Conservation (phyloP, 768 basidiomycete genomes). For the Mycena floridula region DNA sequence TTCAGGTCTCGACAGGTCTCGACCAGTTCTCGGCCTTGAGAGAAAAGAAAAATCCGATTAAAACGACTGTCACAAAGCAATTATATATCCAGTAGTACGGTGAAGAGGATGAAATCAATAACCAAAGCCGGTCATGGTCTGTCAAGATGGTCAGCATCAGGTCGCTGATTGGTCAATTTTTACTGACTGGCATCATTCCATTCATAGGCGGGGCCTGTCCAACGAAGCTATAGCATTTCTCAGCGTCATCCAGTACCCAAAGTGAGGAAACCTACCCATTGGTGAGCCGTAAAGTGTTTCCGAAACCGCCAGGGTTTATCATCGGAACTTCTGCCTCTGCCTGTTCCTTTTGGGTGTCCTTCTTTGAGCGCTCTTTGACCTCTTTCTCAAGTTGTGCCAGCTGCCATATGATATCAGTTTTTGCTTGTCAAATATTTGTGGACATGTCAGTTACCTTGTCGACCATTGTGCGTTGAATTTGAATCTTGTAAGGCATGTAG, state of each 20-base stretch:
- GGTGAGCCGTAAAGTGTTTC: constrained; percentile 59
- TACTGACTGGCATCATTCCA: constrained; percentile 61
- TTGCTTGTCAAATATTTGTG: too few relatives aligned
- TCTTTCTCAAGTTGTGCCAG: constrained; percentile 80
- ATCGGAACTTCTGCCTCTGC: constrained; percentile 82
- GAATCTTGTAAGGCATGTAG: constrained; percentile 94
- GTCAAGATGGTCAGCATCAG: constrained; percentile 6
- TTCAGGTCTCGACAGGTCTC: too few relatives aligned
- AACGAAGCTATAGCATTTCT: constrained; percentile 37
- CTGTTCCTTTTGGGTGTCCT: constrained; percentile 84
- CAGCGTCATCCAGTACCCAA: constrained; percentile 5
- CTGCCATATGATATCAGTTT: too few relatives aligned
- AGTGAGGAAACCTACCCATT: constrained; percentile 54
- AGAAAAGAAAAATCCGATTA: too few relatives aligned
- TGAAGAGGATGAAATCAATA: constrained; percentile 17
- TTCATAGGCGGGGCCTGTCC: constrained; percentile 68
- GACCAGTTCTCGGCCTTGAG: too few relatives aligned
- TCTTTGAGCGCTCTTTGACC: constrained; percentile 81
- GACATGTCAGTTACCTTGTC: constrained; percentile 69
- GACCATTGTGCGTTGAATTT: constrained; percentile 73
- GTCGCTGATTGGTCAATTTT: constrained; percentile 1
- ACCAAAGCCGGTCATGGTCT: constrained; percentile 67
- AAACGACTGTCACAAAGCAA: constrained; percentile 29
- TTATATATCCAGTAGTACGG: not conserved
- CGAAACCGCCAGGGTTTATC: constrained; percentile 76